A percentile compares a stretch with the other conserved stretches of the same genome.
Evolutionary conservation across 2,329 filamentous ascomycete species (phyloP).

Genomic region (Leptographium wingfieldii): DNA sequence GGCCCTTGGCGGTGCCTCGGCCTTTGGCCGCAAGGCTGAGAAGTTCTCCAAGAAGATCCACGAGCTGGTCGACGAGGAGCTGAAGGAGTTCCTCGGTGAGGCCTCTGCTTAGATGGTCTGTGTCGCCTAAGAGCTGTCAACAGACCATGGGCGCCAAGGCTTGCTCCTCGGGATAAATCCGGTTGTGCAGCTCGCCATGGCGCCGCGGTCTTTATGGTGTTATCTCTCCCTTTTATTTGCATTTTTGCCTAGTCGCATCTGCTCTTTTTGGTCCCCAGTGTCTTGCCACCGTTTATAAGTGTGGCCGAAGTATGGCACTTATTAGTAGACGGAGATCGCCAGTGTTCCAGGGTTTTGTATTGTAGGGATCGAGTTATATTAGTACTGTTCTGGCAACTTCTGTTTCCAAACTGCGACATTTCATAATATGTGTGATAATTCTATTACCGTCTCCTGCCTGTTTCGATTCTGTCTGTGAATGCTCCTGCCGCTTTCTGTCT

Average conservation of each 20-base stretch:
- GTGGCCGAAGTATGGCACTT: neutral
- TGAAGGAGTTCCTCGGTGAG: constrained; percentile 46
- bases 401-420: neutral
- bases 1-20: constrained; percentile 40
- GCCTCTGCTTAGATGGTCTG: constrained; percentile 22
- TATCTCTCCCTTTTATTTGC: neutral
- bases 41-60: constrained; percentile 52
- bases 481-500: neutral
- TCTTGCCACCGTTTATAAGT: neutral
- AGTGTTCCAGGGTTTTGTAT: constrained; percentile 1
- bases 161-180: neutral
- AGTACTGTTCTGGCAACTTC: neutral
- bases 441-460: neutral
- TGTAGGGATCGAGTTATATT: constrained; percentile 2
- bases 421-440: neutral
- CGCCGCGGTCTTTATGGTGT: neutral
- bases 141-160: neutral
- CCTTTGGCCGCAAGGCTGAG: constrained; percentile 42
- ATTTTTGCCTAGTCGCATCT: constrained; percentile 4
- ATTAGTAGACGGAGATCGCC: constrained; percentile 1
- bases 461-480: neutral
- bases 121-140: neutral
- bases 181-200: neutral
- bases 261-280: neutral
- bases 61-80: constrained; percentile 47